phyloP scores from a whole-genome alignment of 176 grass and related monocot species.

The Puya raimondii region DNA sequence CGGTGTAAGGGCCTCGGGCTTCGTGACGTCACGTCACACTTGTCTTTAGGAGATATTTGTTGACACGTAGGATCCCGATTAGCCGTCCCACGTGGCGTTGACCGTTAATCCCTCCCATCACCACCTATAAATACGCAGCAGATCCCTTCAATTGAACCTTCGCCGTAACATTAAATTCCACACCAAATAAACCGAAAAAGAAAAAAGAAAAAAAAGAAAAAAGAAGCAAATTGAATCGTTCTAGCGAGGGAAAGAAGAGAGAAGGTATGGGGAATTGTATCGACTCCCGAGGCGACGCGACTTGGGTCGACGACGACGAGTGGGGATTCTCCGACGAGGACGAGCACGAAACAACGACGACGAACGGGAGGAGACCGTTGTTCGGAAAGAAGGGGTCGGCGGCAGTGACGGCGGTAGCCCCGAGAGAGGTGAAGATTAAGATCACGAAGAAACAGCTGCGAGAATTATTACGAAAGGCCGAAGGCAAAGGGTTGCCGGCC shows the following conservation, averaged over 20 bases:
- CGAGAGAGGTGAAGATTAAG: conserved; percentile 46
- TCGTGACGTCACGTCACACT: no score
- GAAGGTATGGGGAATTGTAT: conserved; percentile 52
- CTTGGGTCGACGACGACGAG: conserved; percentile 42
- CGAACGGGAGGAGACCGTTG: no score
- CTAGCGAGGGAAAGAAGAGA: not conserved
- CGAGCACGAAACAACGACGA: not conserved
- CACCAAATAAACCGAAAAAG: not conserved
- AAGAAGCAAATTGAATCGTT: conserved; percentile 13
- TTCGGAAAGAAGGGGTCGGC: not conserved
- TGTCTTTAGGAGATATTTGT: no score
- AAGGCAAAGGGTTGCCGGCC: conserved; percentile 15
- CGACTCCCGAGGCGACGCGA: conserved; percentile 17
- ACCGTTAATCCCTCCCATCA: not conserved
- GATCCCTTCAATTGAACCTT: not conserved
- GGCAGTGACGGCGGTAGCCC: not conserved
- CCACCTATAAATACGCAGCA: not conserved
- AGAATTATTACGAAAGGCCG: conserved; percentile 34
- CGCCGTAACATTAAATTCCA: not conserved
- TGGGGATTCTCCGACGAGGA: not conserved
- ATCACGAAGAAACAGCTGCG: conserved; percentile 50
- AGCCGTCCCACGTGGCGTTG: no score
- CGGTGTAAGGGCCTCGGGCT: no score
- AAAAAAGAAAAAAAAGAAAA: conserved; percentile 14
- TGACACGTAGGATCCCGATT: no score